Percentiles rank a stretch among this genome's conserved stretches.
phyloP scores from a whole-genome alignment of 495 filamentous ascomycete species.

The Lasiosphaeria miniovina region DNA sequence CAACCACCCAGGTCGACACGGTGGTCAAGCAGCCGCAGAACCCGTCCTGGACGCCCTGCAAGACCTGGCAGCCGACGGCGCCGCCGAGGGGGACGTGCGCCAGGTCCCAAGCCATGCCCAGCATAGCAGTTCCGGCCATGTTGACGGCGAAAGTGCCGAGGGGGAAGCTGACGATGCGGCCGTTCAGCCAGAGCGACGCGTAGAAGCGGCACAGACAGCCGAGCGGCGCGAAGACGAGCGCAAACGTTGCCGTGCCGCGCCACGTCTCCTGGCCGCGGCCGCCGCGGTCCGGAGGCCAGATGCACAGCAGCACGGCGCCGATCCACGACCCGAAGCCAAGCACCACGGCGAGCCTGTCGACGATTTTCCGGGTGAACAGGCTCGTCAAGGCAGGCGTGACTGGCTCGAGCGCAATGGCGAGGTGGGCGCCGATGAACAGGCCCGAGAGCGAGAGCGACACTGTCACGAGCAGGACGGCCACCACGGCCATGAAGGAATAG shows the following conservation, averaged over 20 bases:
- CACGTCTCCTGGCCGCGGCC: conserved; percentile 55
- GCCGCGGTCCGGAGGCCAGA: conserved; percentile 67
- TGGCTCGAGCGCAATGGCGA: conserved; percentile 62
- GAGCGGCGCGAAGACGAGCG: conserved; percentile 79
- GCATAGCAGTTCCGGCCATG: conserved; percentile 62
- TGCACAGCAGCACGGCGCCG: conserved; percentile 69
- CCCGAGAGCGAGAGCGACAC: conserved; percentile 65
- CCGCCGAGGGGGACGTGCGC: conserved; percentile 58
- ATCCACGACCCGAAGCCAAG: conserved; percentile 74
- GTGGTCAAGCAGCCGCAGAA: conserved; percentile 91
- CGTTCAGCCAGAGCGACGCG: conserved; percentile 64
- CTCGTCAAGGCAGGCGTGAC: conserved; percentile 59
- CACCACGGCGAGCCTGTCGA: conserved; percentile 62
- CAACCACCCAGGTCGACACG: conserved; percentile 86
- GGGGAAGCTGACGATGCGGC: conserved; percentile 66
- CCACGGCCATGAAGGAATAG: conserved; percentile 75
- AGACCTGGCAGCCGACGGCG: conserved; percentile 68
- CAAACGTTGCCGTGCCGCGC: conserved; percentile 72
- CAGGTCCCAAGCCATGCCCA: conserved; percentile 69
- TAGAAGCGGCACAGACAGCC: conserved; percentile 78
- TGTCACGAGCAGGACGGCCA: conserved; percentile 67
- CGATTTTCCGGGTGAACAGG: conserved; percentile 49
- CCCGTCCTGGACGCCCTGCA: conserved; percentile 83
- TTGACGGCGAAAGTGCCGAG: conserved; percentile 89
- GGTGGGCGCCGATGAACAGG: conserved; percentile 71